These are phyloP conservation scores for Pichia scutulata DNA, from an alignment of 805 yeast genomes.

Conservation along the genomic window DNA sequence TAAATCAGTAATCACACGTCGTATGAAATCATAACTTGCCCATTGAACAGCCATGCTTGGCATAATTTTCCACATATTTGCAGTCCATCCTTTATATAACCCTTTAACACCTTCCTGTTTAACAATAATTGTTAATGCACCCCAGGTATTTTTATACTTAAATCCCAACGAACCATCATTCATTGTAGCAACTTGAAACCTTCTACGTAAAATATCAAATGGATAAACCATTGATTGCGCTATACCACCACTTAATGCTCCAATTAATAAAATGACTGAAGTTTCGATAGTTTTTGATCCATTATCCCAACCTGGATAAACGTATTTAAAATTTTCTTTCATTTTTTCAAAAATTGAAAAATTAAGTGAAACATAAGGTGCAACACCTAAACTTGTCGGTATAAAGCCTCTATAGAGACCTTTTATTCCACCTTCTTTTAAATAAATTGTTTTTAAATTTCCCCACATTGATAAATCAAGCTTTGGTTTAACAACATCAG, in stretches of 20 bases:
- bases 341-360: constrained; percentile 83
- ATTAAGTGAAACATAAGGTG: constrained; percentile 91
- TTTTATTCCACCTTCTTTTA: constrained; percentile 69
- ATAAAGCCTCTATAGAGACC: constrained; percentile 79
- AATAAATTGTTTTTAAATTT: constrained; percentile 51
- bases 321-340: constrained; percentile 37
- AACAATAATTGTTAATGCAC: constrained; percentile 67
- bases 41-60: constrained; percentile 97
- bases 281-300: not conserved
- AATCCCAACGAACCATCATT: constrained; percentile 72
- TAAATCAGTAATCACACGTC: constrained; percentile 18
- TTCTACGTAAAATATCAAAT: constrained; percentile 75
- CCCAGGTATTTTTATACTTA: constrained; percentile 65
- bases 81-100: constrained; percentile 65
- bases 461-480: constrained; percentile 67
- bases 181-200: constrained; percentile 89
- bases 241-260: constrained; percentile 81
- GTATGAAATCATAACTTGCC: constrained; percentile 72
- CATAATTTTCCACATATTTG: constrained; percentile 80
- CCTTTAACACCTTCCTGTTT: constrained; percentile 67
- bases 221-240: constrained; percentile 92
- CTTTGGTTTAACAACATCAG: constrained; percentile 24
- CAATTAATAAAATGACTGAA: constrained; percentile 55
- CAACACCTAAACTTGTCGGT: constrained; percentile 92
- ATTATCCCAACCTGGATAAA: constrained; percentile 27